Percentiles rank a stretch among this genome's conserved stretches.
Conservation (phyloP, 2,329 filamentous ascomycete genomes). For the Phaeophleospora eucalypticola region DNA sequence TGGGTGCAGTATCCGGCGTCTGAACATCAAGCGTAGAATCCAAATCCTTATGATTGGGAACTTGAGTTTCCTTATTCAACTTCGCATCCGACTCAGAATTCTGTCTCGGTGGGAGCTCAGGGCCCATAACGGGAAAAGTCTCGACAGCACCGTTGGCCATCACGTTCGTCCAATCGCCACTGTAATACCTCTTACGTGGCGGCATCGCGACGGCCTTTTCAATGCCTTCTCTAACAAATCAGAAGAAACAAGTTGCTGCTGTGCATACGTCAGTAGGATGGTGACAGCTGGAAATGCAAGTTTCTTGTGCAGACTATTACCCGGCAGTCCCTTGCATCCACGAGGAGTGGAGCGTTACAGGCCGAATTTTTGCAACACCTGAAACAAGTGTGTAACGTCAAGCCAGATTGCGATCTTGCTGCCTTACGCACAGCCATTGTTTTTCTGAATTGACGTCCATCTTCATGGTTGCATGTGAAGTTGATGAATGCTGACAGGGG, state of each 20-base stretch:
- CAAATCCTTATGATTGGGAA: background rate
- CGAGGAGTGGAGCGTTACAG: background rate
- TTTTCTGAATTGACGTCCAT: background rate
- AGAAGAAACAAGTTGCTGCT: background rate
- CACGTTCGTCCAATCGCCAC: background rate
- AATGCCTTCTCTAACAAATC: background rate
- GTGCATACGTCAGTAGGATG: background rate
- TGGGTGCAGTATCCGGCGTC: background rate
- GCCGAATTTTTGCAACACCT: background rate
- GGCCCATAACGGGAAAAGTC: too few species aligned
- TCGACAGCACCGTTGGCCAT: background rate
- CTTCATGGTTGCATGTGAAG: background rate
- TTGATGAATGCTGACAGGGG: background rate
- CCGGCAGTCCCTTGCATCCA: conserved; percentile 1
- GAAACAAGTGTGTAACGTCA: background rate
- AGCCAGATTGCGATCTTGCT: background rate
- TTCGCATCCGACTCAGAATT: background rate
- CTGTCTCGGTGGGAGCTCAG: background rate
- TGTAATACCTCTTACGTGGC: background rate
- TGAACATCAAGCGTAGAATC: background rate
- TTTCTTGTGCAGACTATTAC: conserved; percentile 4
- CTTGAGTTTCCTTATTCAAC: background rate
- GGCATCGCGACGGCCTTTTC: background rate
- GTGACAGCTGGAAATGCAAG: background rate
- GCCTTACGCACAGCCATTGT: background rate